Evolutionary conservation across 2,329 filamentous ascomycete species (phyloP).

Genomic region (Akanthomyces uredinophilus): DNA sequence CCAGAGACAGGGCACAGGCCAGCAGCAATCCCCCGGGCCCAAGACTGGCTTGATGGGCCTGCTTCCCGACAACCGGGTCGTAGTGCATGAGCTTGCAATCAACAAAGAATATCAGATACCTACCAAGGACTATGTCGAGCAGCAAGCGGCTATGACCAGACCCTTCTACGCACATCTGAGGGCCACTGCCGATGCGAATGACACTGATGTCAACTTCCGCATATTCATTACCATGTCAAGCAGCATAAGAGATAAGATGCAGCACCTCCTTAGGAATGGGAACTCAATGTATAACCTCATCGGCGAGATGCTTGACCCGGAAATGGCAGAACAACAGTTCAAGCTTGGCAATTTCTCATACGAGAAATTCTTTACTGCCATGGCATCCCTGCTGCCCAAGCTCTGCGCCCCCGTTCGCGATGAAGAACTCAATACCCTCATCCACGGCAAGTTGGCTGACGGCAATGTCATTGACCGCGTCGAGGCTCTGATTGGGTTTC

Average conservation of each 20-base stretch:
- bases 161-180: conserved; percentile 54
- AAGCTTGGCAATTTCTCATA: conserved; percentile 71
- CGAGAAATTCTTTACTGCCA: conserved; percentile 72
- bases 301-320: conserved; percentile 68
- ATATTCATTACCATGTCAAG: conserved; percentile 68
- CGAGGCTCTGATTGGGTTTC: conserved; percentile 68
- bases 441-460: conserved; percentile 54
- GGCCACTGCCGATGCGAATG: conserved; percentile 61
- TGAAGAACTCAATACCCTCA: conserved; percentile 63
- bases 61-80: conserved; percentile 67
- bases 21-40: conserved; percentile 18
- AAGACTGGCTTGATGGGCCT: conserved; percentile 44
- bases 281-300: conserved; percentile 72
- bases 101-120: conserved; percentile 74
- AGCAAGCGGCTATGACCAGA: conserved; percentile 43
- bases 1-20: conserved; percentile 29
- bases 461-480: conserved; percentile 70
- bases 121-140: conserved; percentile 52
- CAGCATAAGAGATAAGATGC: conserved; percentile 65
- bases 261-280: conserved; percentile 64
- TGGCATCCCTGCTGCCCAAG: conserved; percentile 69
- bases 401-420: conserved; percentile 80
- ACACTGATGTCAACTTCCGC: conserved; percentile 58
- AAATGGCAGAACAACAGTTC: conserved; percentile 65
- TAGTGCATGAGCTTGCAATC: conserved; percentile 75